Conservation (phyloP, 208 protist species). For the Leishmania amazonensis region DNA sequence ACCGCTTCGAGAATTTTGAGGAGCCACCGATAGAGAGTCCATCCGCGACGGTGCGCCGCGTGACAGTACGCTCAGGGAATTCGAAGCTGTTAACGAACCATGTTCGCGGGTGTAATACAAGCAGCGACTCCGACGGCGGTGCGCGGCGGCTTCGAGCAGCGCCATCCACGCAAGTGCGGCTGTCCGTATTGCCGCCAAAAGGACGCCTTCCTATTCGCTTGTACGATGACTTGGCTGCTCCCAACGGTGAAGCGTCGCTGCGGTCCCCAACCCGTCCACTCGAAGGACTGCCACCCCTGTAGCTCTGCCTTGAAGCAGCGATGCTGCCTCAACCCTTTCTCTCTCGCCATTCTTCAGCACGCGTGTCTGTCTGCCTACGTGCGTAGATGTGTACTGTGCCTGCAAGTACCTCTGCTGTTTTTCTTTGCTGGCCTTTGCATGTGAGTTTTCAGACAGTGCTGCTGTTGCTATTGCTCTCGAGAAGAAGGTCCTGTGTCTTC, state of each 20-base stretch:
- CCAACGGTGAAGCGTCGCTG: neutral
- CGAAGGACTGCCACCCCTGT: conserved; percentile 26
- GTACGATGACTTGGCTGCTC: neutral
- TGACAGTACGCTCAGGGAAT: conserved; percentile 21
- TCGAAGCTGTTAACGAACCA: conserved; percentile 1
- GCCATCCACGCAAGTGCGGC: neutral
- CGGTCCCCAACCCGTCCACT: neutral
- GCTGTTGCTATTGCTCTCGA: neutral
- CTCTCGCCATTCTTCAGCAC: neutral
- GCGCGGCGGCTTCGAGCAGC: conserved; percentile 11
- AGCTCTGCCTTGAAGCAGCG: neutral
- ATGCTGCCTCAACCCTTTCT: neutral
- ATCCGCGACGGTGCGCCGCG: conserved; percentile 23
- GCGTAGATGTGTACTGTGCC: neutral
- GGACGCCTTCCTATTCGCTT: neutral
- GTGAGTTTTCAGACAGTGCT: neutral
- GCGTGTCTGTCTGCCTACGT: neutral
- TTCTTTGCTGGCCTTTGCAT: neutral
- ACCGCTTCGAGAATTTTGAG: conserved; percentile 28
- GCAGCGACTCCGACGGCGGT: neutral
- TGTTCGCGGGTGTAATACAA: neutral
- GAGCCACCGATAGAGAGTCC: conserved; percentile 20
- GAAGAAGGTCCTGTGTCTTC: neutral
- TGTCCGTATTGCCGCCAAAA: conserved; percentile 2
- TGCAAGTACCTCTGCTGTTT: neutral